These are phyloP conservation scores for Chrysochromulina parva DNA, from an alignment of 78 protist genomes.

Conservation along the genomic window DNA sequence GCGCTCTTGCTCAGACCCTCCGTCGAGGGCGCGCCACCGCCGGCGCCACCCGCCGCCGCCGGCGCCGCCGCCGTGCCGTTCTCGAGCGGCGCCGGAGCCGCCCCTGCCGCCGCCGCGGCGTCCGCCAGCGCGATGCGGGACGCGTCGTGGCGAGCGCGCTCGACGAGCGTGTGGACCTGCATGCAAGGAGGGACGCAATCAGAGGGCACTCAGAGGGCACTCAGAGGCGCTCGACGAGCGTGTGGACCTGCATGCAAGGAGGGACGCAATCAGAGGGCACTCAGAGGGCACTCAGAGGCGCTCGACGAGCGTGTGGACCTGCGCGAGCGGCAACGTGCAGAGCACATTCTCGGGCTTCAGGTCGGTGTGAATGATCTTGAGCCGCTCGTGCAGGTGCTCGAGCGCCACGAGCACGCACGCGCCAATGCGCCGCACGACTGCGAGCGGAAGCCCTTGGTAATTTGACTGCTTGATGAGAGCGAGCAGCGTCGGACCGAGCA, in stretches of 20 bases:
- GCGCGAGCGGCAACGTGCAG: too few relatives aligned
- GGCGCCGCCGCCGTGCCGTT: not conserved
- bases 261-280: too few relatives aligned
- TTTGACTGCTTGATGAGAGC: conserved; percentile 50
- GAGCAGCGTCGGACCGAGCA: conserved; percentile 88
- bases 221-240: too few relatives aligned
- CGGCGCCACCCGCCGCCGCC: not conserved
- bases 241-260: too few relatives aligned
- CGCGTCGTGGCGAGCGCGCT: not conserved
- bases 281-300: too few relatives aligned
- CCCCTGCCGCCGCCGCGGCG: not conserved
- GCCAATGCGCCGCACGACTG: not conserved
- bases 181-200: too few relatives aligned
- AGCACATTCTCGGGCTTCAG: conserved; percentile 96
- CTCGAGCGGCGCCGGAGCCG: not conserved
- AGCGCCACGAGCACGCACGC: conserved; percentile 61
- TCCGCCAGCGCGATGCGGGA: too few relatives aligned
- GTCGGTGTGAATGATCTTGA: conserved; percentile 81
- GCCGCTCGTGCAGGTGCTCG: conserved; percentile 79
- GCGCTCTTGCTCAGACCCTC: conserved; percentile 26
- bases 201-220: too few relatives aligned
- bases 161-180: not conserved
- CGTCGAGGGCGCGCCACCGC: not conserved
- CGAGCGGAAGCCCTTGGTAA: not conserved
- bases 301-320: too few relatives aligned